Evolutionary conservation across 2,329 filamentous ascomycete genomes (phyloP).

Genomic region (Botrytis aclada): DNA sequence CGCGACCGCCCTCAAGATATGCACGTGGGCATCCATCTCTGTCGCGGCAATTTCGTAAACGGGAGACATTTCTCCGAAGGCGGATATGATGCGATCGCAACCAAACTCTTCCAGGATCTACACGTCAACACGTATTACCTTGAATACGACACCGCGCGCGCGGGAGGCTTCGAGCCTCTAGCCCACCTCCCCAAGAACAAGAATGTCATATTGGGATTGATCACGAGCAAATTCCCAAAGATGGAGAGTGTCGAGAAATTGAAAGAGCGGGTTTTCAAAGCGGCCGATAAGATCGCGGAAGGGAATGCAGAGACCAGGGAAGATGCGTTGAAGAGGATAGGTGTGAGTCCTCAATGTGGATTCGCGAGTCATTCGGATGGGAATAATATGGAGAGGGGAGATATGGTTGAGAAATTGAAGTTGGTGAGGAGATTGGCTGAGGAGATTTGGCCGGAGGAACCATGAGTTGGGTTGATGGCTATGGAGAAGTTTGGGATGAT

Average conservation of each 20-base stretch:
- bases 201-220: constrained; percentile 61
- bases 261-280: constrained; percentile 55
- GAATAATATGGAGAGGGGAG: constrained; percentile 64
- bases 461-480: constrained; percentile 15
- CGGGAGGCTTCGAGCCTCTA: constrained; percentile 65
- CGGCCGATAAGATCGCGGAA: constrained; percentile 66
- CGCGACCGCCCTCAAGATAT: constrained; percentile 62
- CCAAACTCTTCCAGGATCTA: constrained; percentile 61
- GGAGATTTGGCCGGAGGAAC: constrained; percentile 57
- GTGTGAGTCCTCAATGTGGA: constrained; percentile 69
- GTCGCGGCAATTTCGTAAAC: constrained; percentile 65
- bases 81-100: constrained; percentile 64
- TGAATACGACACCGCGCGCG: constrained; percentile 64
- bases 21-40: constrained; percentile 75
- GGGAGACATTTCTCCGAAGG: constrained; percentile 65
- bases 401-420: constrained; percentile 70
- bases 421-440: constrained; percentile 70
- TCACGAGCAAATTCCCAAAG: constrained; percentile 60
- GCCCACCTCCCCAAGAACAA: constrained; percentile 58
- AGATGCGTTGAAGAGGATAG: constrained; percentile 65
- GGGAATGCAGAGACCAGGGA: constrained; percentile 62
- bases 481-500: background rate
- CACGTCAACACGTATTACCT: constrained; percentile 67
- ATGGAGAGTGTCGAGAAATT: constrained; percentile 63
- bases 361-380: constrained; percentile 50